Conservation (phyloP, 768 basidiomycete species). For the Auricularia heimuer region DNA sequence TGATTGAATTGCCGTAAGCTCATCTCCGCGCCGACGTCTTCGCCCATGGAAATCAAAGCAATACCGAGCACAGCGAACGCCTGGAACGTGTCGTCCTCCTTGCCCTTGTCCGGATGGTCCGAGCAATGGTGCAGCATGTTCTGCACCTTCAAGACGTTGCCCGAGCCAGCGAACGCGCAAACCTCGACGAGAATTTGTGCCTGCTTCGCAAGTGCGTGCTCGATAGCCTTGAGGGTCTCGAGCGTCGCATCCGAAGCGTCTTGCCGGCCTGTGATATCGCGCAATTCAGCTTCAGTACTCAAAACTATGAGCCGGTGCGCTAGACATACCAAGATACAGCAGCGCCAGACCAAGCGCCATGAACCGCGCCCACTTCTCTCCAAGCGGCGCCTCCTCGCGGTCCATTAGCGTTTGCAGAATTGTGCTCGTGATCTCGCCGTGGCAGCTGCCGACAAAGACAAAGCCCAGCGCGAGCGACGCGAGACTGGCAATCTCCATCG, state of each 20-base stretch:
- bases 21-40: conserved; percentile 97
- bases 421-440: conserved; percentile 82
- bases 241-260: conserved; percentile 90
- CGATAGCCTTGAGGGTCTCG: conserved; percentile 86
- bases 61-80: conserved; percentile 90
- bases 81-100: conserved; percentile 73
- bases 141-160: conserved; percentile 91
- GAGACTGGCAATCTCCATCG: conserved; percentile 83
- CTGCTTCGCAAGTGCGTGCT: conserved; percentile 84
- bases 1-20: conserved; percentile 96
- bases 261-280: conserved; percentile 42
- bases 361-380: conserved; percentile 92
- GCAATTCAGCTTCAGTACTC: conserved; percentile 28
- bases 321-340: conserved; percentile 59
- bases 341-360: conserved; percentile 83
- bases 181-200: conserved; percentile 88
- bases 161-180: conserved; percentile 90
- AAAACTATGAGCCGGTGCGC: conserved; percentile 25
- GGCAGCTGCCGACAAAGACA: conserved; percentile 89
- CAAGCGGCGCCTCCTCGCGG: conserved; percentile 58
- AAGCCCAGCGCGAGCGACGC: conserved; percentile 87
- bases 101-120: conserved; percentile 68
- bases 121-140: conserved; percentile 87
- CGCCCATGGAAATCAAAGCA: conserved; percentile 93
- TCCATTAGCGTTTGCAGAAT: conserved; percentile 93